Conservation (phyloP, 164 flowering plant genomes). For the Saururus chinensis region DNA sequence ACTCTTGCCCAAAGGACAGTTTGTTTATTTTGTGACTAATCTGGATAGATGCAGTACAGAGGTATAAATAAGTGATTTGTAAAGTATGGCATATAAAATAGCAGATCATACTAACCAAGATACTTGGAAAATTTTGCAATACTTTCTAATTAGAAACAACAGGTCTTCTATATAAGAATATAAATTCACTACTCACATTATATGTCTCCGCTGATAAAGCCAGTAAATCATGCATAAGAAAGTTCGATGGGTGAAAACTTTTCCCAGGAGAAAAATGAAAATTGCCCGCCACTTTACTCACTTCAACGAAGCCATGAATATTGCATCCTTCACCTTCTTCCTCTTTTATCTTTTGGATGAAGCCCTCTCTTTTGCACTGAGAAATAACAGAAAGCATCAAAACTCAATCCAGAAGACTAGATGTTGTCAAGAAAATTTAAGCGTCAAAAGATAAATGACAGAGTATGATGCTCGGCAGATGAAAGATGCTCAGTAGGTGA, state of each 20-base stretch:
- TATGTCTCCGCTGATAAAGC: constrained; percentile 28
- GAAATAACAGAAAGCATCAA: neutral
- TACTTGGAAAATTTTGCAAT: neutral
- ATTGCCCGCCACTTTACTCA: constrained; percentile 71
- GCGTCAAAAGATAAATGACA: neutral
- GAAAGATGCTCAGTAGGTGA: neutral
- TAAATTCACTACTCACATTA: constrained; percentile 32
- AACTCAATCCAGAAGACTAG: neutral
- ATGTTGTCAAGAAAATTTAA: neutral
- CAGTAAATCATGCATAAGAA: constrained; percentile 39
- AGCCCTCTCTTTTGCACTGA: constrained; percentile 77
- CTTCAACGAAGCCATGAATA: constrained; percentile 57
- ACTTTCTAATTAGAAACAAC: neutral
- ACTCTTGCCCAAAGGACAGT: constrained; percentile 54
- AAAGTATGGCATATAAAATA: neutral
- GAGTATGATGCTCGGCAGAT: no score
- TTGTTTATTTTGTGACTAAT: constrained; percentile 61
- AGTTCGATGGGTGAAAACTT: constrained; percentile 46
- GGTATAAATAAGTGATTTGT: neutral
- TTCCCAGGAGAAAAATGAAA: constrained; percentile 70
- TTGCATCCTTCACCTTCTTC: constrained; percentile 87
- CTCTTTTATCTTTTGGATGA: constrained; percentile 49
- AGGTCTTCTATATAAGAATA: neutral
- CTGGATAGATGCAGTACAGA: constrained; percentile 21
- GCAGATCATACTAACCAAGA: neutral